Percentiles rank a stretch among this genome's conserved stretches.
Evolutionary conservation across 2,329 filamentous ascomycete genomes (phyloP).

Genomic region (Ophiocordyceps polyrhachis-furcata): DNA sequence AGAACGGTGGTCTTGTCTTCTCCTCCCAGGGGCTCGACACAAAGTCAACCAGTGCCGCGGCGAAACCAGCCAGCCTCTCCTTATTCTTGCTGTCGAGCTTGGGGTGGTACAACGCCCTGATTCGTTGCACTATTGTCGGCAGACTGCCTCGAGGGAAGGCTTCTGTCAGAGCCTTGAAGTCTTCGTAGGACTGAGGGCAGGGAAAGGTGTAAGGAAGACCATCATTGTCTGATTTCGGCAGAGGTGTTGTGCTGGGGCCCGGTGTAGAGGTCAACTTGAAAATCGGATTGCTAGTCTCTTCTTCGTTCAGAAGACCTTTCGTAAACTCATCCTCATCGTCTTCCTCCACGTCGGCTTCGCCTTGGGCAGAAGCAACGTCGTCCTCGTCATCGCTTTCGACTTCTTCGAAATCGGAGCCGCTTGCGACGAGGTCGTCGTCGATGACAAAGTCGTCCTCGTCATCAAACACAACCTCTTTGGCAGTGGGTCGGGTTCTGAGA

Average conservation of each 20-base stretch:
- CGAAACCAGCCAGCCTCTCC: slow-evolving; percentile 53
- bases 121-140: slow-evolving; percentile 68
- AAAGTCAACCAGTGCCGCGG: slow-evolving; percentile 45
- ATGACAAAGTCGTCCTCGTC: slow-evolving; percentile 91
- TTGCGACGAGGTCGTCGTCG: slow-evolving; percentile 75
- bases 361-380: background rate
- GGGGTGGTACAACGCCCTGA: slow-evolving; percentile 81
- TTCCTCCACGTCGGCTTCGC: slow-evolving; percentile 14
- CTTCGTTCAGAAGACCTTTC: slow-evolving; percentile 43
- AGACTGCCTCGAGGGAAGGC: slow-evolving; percentile 44
- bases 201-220: slow-evolving; percentile 67
- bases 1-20: slow-evolving; percentile 35
- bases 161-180: slow-evolving; percentile 50
- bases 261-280: slow-evolving; percentile 24
- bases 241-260: slow-evolving; percentile 12
- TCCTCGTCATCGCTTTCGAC: slow-evolving; percentile 31
- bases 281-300: slow-evolving; percentile 33
- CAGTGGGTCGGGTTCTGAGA: slow-evolving; percentile 36
- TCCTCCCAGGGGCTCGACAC: slow-evolving; percentile 28
- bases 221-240: slow-evolving; percentile 25
- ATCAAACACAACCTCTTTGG: slow-evolving; percentile 53
- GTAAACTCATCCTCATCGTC: slow-evolving; percentile 53
- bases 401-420: slow-evolving; percentile 50
- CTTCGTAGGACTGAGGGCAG: slow-evolving; percentile 61
- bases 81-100: slow-evolving; percentile 77